These are phyloP conservation scores for Ogataea pignaliae DNA, from an alignment of 805 yeast genomes.

Conservation along the genomic window DNA sequence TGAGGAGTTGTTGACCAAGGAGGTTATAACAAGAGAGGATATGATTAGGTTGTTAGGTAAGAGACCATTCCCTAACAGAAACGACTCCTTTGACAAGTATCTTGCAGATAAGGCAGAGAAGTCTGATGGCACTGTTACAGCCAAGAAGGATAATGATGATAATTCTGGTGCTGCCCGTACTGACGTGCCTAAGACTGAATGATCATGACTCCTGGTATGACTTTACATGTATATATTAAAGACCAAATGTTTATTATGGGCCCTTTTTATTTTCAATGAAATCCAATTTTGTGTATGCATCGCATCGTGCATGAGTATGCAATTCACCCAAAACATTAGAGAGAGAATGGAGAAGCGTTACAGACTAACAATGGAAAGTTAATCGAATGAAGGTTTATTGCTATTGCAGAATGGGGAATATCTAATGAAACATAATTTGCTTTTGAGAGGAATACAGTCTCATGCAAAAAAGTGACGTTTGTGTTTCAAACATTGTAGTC, in stretches of 20 bases:
- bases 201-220: not conserved
- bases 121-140: constrained; percentile 1
- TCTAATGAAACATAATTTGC: not conserved
- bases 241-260: not conserved
- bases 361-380: too few species aligned
- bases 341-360: not conserved
- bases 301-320: not conserved
- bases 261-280: not conserved
- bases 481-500: constrained; percentile 12
- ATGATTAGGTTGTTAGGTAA: constrained; percentile 74
- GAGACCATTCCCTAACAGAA: constrained; percentile 72
- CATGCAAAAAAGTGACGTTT: not conserved
- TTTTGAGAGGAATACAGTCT: not conserved
- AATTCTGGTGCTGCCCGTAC: not conserved
- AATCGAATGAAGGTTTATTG: not conserved
- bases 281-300: not conserved
- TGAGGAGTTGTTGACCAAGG: constrained; percentile 63
- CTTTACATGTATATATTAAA: not conserved
- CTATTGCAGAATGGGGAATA: not conserved
- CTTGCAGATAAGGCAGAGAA: constrained; percentile 36
- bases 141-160: not conserved
- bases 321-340: not conserved
- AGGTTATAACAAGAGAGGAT: constrained; percentile 77
- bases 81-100: constrained; percentile 88
- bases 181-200: not conserved